Conservation (phyloP, 805 yeast genomes). For the Teunomyces kruisii region DNA sequence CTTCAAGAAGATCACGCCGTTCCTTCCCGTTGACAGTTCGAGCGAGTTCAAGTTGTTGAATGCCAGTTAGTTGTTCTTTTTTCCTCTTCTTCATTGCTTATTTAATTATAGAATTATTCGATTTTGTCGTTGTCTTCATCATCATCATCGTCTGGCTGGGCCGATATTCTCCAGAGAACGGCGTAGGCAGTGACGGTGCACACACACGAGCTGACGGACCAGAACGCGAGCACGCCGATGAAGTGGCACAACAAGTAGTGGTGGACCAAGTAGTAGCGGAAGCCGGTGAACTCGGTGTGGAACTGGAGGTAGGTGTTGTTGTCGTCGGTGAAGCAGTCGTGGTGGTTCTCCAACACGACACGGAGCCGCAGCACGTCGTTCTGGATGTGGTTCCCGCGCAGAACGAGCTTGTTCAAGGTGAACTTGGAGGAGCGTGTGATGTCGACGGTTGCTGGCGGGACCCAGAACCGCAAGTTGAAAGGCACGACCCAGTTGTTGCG, state of each 20-base stretch:
- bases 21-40: constrained; percentile 36
- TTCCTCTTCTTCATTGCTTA: background rate
- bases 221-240: constrained; percentile 19
- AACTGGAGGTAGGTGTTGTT: constrained; percentile 15
- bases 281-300: constrained; percentile 19
- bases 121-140: background rate
- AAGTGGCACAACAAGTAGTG: constrained; percentile 18
- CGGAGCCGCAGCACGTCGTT: background rate
- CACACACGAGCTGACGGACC: constrained; percentile 18
- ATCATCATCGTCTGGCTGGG: background rate
- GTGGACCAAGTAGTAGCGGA: constrained; percentile 25
- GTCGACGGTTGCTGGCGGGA: constrained; percentile 32
- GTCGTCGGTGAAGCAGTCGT: constrained; percentile 4
- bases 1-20: constrained; percentile 39
- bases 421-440: constrained; percentile 14
- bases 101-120: background rate
- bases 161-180: constrained; percentile 11
- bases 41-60: constrained; percentile 29
- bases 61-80: constrained; percentile 18
- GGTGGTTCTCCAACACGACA: background rate
- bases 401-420: constrained; percentile 8
- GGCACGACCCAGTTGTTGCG: constrained; percentile 34
- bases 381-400: constrained; percentile 1
- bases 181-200: constrained; percentile 16
- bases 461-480: constrained; percentile 36